Conservation (phyloP, 2,329 filamentous ascomycete species). For the Hansfordia pulvinata region DNA sequence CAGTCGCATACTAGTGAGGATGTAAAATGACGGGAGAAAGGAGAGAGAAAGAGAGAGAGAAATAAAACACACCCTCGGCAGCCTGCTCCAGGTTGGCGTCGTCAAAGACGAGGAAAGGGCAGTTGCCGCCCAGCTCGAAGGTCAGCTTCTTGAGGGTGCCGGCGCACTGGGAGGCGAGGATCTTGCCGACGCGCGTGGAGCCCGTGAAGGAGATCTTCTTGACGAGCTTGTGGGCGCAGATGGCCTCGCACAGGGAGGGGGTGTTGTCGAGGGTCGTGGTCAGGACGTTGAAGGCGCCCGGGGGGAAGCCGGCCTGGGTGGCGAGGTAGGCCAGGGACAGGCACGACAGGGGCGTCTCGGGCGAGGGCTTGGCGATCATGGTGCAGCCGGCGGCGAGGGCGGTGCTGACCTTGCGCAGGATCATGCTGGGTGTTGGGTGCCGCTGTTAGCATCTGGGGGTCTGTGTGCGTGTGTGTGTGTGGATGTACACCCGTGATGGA, state of each 20-base stretch:
- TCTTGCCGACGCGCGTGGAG: constrained; percentile 50
- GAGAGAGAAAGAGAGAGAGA: too few species aligned
- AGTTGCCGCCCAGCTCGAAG: constrained; percentile 62
- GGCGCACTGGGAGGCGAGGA: constrained; percentile 49
- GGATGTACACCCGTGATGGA: neutral
- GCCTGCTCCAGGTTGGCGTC: constrained; percentile 54
- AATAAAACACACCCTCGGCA: constrained; percentile 25
- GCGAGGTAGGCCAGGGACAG: constrained; percentile 40
- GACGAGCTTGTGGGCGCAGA: constrained; percentile 29
- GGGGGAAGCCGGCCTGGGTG: constrained; percentile 58
- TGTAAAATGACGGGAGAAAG: neutral
- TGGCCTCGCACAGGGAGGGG: constrained; percentile 27
- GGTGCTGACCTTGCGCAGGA: constrained; percentile 52
- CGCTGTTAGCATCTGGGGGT: too few species aligned
- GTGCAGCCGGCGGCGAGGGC: constrained; percentile 60
- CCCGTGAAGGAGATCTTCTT: constrained; percentile 69
- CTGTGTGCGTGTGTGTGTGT: neutral
- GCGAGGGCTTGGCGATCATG: constrained; percentile 58
- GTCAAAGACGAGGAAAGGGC: constrained; percentile 51
- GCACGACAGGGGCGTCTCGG: constrained; percentile 48
- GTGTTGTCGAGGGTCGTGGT: constrained; percentile 30
- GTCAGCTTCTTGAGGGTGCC: constrained; percentile 54
- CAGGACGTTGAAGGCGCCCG: constrained; percentile 49
- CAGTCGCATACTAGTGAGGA: neutral
- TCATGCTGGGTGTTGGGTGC: constrained; percentile 25